Evolutionary conservation across 2,329 filamentous ascomycete genomes (phyloP).

Genomic region (Thielaviopsis ethacetica): DNA sequence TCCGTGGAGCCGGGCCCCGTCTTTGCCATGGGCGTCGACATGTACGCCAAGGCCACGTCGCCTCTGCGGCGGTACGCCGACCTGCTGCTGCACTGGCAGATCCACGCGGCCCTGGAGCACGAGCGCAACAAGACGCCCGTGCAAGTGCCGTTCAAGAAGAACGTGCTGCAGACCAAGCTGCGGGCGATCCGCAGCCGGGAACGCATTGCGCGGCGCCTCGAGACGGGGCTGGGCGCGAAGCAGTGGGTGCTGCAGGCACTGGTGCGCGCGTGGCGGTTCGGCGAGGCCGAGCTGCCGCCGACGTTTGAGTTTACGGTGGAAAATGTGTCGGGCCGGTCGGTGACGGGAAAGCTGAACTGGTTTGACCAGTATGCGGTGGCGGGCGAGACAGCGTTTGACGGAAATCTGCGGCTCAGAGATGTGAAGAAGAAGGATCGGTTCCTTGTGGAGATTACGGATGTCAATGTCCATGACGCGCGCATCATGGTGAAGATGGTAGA

Average conservation of each 20-base stretch:
- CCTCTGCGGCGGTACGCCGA: conserved; percentile 50
- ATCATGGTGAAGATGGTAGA: conserved; percentile 31
- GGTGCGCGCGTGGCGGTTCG: conserved; percentile 41
- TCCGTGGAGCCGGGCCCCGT: conserved; percentile 37
- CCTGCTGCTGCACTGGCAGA: conserved; percentile 49
- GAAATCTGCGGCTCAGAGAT: conserved; percentile 24
- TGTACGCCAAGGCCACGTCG: conserved; percentile 48
- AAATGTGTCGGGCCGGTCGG: conserved; percentile 20
- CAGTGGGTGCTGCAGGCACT: conserved; percentile 45
- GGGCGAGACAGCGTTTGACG: conserved; percentile 25
- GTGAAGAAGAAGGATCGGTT: conserved; percentile 35
- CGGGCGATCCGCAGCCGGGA: conserved; percentile 36
- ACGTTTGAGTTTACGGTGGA: conserved; percentile 32
- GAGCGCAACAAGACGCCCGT: conserved; percentile 20
- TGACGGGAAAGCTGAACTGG: conserved; percentile 31
- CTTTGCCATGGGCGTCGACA: conserved; percentile 39
- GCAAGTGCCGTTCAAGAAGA: conserved; percentile 29
- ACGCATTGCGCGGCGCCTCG: conserved; percentile 29
- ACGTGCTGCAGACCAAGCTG: conserved; percentile 27
- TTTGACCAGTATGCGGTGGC: conserved; percentile 24
- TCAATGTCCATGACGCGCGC: conserved; percentile 32
- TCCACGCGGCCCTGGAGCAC: conserved; percentile 38
- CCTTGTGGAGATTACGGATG: conserved; percentile 35
- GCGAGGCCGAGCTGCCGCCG: conserved; percentile 29
- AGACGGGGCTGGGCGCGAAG: conserved; percentile 25